Conservation (phyloP, 1,139 yeast genomes). For the Lodderomyces elongisporus region DNA sequence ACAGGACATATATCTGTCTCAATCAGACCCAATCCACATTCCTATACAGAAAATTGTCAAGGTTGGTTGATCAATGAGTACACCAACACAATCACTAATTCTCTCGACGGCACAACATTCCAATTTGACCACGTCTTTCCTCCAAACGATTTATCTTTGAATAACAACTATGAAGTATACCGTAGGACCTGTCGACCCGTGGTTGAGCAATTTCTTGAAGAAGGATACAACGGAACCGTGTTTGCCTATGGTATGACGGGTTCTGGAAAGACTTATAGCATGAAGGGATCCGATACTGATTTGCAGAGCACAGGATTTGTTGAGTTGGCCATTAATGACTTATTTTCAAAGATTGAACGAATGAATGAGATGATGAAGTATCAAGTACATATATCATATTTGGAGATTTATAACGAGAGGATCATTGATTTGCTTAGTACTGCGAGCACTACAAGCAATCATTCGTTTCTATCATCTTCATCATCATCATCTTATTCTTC, state of each 20-base stretch:
- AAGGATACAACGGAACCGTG: slow-evolving; percentile 85
- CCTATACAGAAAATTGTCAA: slow-evolving; percentile 21
- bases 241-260: slow-evolving; percentile 93
- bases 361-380: slow-evolving; percentile 16
- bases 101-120: slow-evolving; percentile 51
- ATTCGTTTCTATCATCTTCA: no score
- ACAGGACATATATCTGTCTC: slow-evolving; percentile 50
- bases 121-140: slow-evolving; percentile 74
- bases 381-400: slow-evolving; percentile 59
- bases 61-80: slow-evolving; percentile 41
- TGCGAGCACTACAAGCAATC: background rate
- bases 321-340: slow-evolving; percentile 63
- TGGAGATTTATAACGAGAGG: slow-evolving; percentile 89
- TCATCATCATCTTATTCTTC: no score
- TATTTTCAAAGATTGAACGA: slow-evolving; percentile 48
- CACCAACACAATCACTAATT: slow-evolving; percentile 41
- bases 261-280: slow-evolving; percentile 83
- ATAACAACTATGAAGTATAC: slow-evolving; percentile 56
- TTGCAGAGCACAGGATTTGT: slow-evolving; percentile 70
- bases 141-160: slow-evolving; percentile 30
- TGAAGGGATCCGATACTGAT: slow-evolving; percentile 41
- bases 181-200: slow-evolving; percentile 54
- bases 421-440: slow-evolving; percentile 56
- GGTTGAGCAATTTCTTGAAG: slow-evolving; percentile 56
- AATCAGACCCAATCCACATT: slow-evolving; percentile 50